Evolutionary conservation across 768 basidiomycete genomes (phyloP).

Genomic region (Termitomyces sp.): DNA sequence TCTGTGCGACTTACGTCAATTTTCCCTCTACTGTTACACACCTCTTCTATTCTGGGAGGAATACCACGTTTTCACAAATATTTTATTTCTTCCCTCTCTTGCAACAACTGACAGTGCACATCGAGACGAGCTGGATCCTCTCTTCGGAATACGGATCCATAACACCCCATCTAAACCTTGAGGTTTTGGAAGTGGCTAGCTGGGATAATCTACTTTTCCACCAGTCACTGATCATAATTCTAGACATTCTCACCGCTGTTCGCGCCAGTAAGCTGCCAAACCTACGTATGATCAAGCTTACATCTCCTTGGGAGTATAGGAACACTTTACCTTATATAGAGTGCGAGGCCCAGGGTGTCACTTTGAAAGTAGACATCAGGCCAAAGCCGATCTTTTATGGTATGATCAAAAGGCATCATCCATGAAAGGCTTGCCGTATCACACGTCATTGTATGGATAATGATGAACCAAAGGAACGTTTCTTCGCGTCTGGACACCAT

Average conservation of each 20-base stretch:
- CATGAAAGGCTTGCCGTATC: not conserved
- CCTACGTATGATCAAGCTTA: too few species aligned
- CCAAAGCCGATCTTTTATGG: too few species aligned
- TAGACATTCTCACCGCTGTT: too few species aligned
- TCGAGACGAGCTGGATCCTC: not conserved
- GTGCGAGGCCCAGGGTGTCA: too few species aligned
- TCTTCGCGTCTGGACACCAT: not conserved
- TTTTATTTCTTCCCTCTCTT: not conserved
- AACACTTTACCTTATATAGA: too few species aligned
- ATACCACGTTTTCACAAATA: not conserved
- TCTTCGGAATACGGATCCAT: not conserved
- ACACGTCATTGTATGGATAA: not conserved
- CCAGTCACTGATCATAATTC: not conserved
- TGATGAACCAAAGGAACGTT: not conserved
- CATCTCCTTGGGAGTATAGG: too few species aligned
- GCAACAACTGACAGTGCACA: not conserved
- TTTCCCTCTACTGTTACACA: not conserved
- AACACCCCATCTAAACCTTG: not conserved
- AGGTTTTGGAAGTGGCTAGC: not conserved
- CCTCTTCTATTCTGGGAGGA: not conserved
- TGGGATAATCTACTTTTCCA: not conserved
- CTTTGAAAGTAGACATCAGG: too few species aligned
- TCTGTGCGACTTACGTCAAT: not conserved
- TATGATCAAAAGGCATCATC: too few species aligned
- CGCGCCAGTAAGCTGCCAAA: too few species aligned